Evolutionary conservation across 371 early-diverging fungal species (phyloP).

Genomic region (Rhizomucor pusillus): DNA sequence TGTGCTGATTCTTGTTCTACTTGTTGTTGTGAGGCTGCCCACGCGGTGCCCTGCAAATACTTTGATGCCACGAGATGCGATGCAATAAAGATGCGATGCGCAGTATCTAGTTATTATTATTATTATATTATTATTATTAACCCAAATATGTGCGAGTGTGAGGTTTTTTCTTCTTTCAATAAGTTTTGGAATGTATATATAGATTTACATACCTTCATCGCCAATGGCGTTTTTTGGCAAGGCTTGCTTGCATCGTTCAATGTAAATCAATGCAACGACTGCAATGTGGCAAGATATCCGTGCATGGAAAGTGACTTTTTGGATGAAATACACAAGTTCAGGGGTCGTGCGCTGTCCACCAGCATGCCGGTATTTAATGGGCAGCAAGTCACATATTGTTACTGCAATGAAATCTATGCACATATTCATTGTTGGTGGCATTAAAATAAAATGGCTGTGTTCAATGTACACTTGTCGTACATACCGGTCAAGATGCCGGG

Average conservation of each 20-base stretch:
- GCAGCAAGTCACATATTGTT: conserved; percentile 25
- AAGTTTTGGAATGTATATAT: not conserved
- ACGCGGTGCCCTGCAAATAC: conserved; percentile 23
- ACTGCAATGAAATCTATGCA: conserved; percentile 19
- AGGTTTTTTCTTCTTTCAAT: too few species aligned
- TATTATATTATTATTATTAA: not conserved
- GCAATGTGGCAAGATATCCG: conserved; percentile 32
- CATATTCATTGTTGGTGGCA: too few species aligned
- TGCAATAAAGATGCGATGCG: conserved; percentile 27
- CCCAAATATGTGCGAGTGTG: not conserved
- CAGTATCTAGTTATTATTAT: conserved; percentile 15
- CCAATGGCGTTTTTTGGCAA: conserved; percentile 29
- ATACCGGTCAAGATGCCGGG: conserved; percentile 9
- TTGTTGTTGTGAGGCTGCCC: conserved; percentile 1
- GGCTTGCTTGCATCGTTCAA: conserved; percentile 28
- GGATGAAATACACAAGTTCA: conserved; percentile 34
- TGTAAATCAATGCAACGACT: conserved; percentile 28
- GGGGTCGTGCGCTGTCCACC: conserved; percentile 16
- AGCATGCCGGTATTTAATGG: conserved; percentile 6
- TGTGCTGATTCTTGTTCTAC: not conserved
- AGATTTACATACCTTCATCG: conserved; percentile 19
- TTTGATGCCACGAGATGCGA: conserved; percentile 27
- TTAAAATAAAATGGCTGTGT: too few species aligned
- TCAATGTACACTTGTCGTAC: not conserved
- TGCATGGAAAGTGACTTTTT: conserved; percentile 34